These are phyloP conservation scores for Geotrichum australiense DNA, from an alignment of 1,139 yeast genomes.

Conservation along the genomic window DNA sequence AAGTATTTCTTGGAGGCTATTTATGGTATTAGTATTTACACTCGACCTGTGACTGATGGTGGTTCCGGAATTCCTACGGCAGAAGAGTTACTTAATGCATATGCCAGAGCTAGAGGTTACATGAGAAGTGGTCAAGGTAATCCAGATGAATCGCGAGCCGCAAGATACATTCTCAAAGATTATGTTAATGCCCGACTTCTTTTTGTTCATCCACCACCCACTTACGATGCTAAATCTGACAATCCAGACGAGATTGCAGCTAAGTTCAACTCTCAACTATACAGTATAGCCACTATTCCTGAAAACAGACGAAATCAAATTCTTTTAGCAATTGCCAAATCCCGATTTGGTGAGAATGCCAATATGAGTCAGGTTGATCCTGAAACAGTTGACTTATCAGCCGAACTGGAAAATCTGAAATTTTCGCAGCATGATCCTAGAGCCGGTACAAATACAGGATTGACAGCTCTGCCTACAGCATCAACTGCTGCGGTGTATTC, in stretches of 20 bases:
- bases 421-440: constrained; percentile 69
- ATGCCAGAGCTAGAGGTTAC: constrained; percentile 94
- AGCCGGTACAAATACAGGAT: constrained; percentile 15
- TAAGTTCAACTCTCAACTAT: constrained; percentile 72
- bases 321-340: constrained; percentile 39
- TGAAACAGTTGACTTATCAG: constrained; percentile 55
- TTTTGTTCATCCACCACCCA: constrained; percentile 84
- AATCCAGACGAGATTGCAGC: constrained; percentile 37
- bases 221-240: constrained; percentile 31
- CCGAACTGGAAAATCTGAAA: constrained; percentile 63
- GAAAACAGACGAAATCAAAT: constrained; percentile 71
- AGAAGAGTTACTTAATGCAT: constrained; percentile 80
- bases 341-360: constrained; percentile 17
- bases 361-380: constrained; percentile 32
- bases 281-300: constrained; percentile 52
- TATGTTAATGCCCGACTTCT: constrained; percentile 87
- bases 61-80: constrained; percentile 87
- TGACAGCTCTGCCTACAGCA: constrained; percentile 33
- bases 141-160: constrained; percentile 95
- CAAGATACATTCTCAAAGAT: constrained; percentile 87
- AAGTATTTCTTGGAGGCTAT: constrained; percentile 82
- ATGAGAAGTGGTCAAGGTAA: constrained; percentile 93
- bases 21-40: constrained; percentile 85
- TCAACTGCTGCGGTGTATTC: constrained; percentile 39
- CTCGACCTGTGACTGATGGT: constrained; percentile 71